Percentiles rank a stretch among this genome's conserved stretches.
Conservation (phyloP, 1,139 yeast species). For the Tardiomyces blankii region DNA sequence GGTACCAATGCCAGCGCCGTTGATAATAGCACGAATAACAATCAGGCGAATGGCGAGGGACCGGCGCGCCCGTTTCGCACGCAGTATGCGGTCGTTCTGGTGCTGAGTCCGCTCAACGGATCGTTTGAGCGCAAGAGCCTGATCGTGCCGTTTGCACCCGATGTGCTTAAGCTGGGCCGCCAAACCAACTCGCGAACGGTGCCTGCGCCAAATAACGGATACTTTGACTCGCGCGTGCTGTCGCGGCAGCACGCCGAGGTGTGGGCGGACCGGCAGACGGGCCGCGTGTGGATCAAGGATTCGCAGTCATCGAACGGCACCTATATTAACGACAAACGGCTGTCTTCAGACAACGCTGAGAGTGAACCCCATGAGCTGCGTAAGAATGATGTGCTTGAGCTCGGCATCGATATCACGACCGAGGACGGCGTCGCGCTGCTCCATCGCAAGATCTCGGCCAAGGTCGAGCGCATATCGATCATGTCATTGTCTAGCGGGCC, state of each 20-base stretch:
- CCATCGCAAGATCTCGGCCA: conserved; percentile 77
- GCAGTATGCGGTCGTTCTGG: conserved; percentile 39
- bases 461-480: conserved; percentile 59
- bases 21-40: too few species aligned
- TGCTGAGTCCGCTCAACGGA: conserved; percentile 64
- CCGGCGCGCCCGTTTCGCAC: conserved; percentile 9
- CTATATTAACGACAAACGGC: conserved; percentile 65
- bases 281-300: conserved; percentile 70
- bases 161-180: conserved; percentile 77
- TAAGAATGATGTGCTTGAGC: conserved; percentile 68
- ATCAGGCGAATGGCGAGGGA: background rate
- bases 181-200: conserved; percentile 65
- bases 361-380: conserved; percentile 49
- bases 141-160: conserved; percentile 73
- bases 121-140: conserved; percentile 75
- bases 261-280: conserved; percentile 57
- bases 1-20: too few species aligned
- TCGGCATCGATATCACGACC: conserved; percentile 86
- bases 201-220: conserved; percentile 79
- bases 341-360: conserved; percentile 46
- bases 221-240: conserved; percentile 85
- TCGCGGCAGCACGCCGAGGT: conserved; percentile 91
- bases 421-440: conserved; percentile 40
- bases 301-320: conserved; percentile 92
- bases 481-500: conserved; percentile 31